Conservation (phyloP, 2,329 filamentous ascomycete genomes). For the Sporothrix globosa region DNA sequence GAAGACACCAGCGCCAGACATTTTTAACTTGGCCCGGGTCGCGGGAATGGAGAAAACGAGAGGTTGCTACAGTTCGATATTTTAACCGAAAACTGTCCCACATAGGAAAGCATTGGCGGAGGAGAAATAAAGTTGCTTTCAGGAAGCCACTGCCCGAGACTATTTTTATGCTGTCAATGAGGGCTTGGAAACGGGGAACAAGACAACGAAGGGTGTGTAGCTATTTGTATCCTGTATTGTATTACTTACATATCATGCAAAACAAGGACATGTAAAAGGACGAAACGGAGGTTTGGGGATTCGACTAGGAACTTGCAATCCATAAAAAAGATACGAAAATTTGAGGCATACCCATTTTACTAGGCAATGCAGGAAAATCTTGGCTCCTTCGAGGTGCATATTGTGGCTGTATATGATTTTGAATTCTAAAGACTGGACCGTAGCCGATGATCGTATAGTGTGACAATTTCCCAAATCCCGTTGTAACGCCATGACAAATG, state of each 20-base stretch:
- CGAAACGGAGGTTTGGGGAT: background rate
- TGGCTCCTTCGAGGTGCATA: background rate
- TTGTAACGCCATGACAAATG: background rate
- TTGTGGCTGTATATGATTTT: background rate
- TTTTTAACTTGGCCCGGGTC: conserved; percentile 25
- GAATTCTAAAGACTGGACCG: background rate
- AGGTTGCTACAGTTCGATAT: conserved; percentile 16
- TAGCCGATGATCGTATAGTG: background rate
- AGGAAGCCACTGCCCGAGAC: conserved; percentile 1
- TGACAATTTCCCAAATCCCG: background rate
- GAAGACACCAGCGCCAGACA: background rate
- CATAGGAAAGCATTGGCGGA: background rate
- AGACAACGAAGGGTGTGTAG: background rate
- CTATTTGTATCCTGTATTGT: conserved; percentile 11
- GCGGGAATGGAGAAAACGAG: background rate
- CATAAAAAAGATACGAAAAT: background rate
- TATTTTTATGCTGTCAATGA: conserved; percentile 18
- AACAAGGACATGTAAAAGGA: background rate
- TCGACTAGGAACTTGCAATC: background rate
- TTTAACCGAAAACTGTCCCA: conserved; percentile 30
- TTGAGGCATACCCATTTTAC: background rate
- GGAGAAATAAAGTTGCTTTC: background rate
- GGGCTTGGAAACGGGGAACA: background rate
- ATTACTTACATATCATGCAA: background rate
- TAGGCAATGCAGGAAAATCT: background rate